phyloP scores from a whole-genome alignment of 108 stramenopile genomes.

The Pseudonitzschia pungens region DNA sequence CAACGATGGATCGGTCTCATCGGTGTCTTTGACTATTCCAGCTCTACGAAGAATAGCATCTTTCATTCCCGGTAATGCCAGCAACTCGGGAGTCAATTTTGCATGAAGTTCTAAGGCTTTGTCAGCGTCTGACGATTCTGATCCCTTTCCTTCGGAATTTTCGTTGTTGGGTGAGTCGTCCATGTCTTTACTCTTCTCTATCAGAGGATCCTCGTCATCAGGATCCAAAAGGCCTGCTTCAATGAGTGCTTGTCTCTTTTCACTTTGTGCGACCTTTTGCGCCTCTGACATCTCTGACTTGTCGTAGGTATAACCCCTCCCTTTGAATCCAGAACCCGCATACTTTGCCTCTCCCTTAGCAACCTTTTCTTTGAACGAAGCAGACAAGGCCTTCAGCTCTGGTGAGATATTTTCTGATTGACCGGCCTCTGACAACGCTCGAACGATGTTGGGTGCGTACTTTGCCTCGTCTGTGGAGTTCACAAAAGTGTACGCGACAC shows the following conservation, averaged over 20 bases:
- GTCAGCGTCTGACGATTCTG: constrained; percentile 28
- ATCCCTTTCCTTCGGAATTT: constrained; percentile 8
- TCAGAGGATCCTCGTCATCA: constrained; percentile 63
- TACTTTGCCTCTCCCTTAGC: constrained; percentile 90
- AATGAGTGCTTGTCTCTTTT: constrained; percentile 89
- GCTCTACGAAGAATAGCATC: constrained; percentile 77
- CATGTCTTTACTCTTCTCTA: constrained; percentile 17
- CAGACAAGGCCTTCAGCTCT: constrained; percentile 85
- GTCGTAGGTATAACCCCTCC: constrained; percentile 97
- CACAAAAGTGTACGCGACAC: constrained; percentile 96
- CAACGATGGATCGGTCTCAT: constrained; percentile 29
- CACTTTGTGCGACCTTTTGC: constrained; percentile 83
- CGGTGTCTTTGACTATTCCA: constrained; percentile 55
- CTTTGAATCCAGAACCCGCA: constrained; percentile 93
- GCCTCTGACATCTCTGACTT: constrained; percentile 92
- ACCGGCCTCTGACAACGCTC: constrained; percentile 90
- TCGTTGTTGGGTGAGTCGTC: constrained; percentile 4
- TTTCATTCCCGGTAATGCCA: constrained; percentile 87
- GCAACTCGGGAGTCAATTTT: constrained; percentile 70
- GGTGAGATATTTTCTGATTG: constrained; percentile 85
- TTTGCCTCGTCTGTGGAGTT: constrained; percentile 91
- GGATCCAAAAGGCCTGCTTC: constrained; percentile 87
- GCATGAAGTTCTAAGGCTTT: constrained; percentile 54
- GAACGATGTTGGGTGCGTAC: constrained; percentile 91
- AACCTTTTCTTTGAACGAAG: constrained; percentile 91